Conservation (phyloP, 805 yeast genomes). For the Ogataea haglerorum region DNA sequence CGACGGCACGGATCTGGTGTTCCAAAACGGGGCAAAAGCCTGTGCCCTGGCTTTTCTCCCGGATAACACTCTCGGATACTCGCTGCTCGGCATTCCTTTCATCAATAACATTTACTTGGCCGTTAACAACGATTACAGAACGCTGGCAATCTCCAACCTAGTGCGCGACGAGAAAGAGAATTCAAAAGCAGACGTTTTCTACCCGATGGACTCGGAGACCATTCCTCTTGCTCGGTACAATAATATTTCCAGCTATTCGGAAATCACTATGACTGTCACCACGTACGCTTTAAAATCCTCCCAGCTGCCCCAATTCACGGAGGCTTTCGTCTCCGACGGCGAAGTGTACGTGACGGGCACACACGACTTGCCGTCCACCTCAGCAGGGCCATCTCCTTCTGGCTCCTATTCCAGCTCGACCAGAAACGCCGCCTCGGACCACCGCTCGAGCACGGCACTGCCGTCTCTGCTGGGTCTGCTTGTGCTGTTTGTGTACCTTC, state of each 20-base stretch:
- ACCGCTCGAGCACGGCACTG: neutral
- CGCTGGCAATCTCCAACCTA: conserved; percentile 47
- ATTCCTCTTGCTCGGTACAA: conserved; percentile 33
- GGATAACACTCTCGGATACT: conserved; percentile 43
- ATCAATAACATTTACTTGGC: conserved; percentile 53
- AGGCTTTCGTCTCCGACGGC: conserved; percentile 29
- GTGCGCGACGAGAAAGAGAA: neutral
- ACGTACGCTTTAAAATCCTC: neutral
- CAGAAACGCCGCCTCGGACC: neutral
- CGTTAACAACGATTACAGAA: conserved; percentile 56
- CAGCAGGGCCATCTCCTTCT: conserved; percentile 8
- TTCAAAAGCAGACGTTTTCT: conserved; percentile 6
- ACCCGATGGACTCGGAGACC: conserved; percentile 26
- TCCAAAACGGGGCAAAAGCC: conserved; percentile 53
- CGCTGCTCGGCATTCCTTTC: conserved; percentile 58
- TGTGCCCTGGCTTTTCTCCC: conserved; percentile 56
- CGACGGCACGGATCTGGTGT: conserved; percentile 38
- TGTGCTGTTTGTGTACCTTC: neutral
- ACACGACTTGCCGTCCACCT: neutral
- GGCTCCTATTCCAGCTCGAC: conserved; percentile 11
- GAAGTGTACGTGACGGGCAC: conserved; percentile 24
- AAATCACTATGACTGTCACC: conserved; percentile 27
- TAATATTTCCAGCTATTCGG: conserved; percentile 20
- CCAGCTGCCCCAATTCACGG: conserved; percentile 15
- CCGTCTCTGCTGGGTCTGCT: conserved; percentile 1